Evolutionary conservation across 148 eudicot genomes (phyloP).

Genomic region (Vaccinium myrtillus): DNA sequence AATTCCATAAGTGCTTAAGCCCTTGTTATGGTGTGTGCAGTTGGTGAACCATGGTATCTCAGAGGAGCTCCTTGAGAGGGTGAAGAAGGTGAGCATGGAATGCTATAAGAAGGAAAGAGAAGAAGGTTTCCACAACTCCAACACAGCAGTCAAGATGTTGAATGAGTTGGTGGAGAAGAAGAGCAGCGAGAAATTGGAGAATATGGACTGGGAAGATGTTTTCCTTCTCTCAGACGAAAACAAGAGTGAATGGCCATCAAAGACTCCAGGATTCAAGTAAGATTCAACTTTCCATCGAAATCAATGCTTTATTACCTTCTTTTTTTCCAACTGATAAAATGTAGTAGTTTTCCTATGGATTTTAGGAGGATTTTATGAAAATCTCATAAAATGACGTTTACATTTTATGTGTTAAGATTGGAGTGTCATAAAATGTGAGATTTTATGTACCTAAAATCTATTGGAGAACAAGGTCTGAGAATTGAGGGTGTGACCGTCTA

Average conservation of each 20-base stretch:
- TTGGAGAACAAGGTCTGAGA: too few species aligned
- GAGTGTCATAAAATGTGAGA: too few species aligned
- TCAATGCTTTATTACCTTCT: too few species aligned
- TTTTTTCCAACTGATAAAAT: too few species aligned
- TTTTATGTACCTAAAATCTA: too few species aligned
- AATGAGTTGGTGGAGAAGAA: slow-evolving; percentile 56
- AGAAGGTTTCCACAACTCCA: slow-evolving; percentile 60
- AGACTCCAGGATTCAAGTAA: slow-evolving; percentile 75
- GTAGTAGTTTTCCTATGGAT: too few species aligned
- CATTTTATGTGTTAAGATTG: too few species aligned
- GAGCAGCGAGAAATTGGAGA: slow-evolving; percentile 45
- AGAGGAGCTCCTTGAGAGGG: slow-evolving; percentile 75
- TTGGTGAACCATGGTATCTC: slow-evolving; percentile 87
- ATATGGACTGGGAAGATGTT: slow-evolving; percentile 88
- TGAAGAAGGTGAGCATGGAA: slow-evolving; percentile 64
- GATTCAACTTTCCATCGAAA: background rate
- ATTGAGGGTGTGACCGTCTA: too few species aligned
- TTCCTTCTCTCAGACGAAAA: slow-evolving; percentile 67
- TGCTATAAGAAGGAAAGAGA: slow-evolving; percentile 70
- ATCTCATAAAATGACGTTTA: too few species aligned
- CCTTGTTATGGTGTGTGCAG: slow-evolving; percentile 29
- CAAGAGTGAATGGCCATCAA: slow-evolving; percentile 72
- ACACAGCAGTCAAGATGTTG: slow-evolving; percentile 45
- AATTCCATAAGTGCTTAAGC: background rate
- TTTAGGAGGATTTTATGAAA: too few species aligned